Percentiles rank a stretch among this genome's conserved stretches.
phyloP scores from a whole-genome alignment of 1,284 basidiomycete genomes.

The Fomitopsis betulina region DNA sequence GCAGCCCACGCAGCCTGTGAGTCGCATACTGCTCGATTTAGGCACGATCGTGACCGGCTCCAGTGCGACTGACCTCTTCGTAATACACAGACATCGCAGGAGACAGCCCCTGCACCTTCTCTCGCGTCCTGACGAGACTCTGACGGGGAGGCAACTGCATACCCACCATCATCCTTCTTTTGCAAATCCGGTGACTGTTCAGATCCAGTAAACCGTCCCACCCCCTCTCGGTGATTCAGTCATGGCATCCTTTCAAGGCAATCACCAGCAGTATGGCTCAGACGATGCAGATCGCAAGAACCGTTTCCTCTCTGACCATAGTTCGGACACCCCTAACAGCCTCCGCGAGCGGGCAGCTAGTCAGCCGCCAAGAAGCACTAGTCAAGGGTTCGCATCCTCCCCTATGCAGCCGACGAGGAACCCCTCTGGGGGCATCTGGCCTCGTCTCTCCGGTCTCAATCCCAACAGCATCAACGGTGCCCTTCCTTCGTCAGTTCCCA shows the following conservation, averaged over 20 bases:
- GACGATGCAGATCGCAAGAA: constrained; percentile 46
- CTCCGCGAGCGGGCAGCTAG: constrained; percentile 58
- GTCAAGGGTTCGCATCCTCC: constrained; percentile 46
- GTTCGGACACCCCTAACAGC: constrained; percentile 30
- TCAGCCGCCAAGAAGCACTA: constrained; percentile 56
- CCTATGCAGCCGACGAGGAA: constrained; percentile 50
- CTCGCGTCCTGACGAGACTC: background rate
- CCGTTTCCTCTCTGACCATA: constrained; percentile 47
- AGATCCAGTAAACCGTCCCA: constrained; percentile 24
- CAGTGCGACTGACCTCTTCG: constrained; percentile 1
- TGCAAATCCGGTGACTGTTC: constrained; percentile 24
- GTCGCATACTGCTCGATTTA: background rate
- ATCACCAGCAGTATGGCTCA: constrained; percentile 23
- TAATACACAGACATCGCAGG: constrained; percentile 20
- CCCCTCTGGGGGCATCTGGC: constrained; percentile 43
- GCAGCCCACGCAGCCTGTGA: background rate
- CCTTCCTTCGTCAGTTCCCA: constrained; percentile 42
- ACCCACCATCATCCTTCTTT: constrained; percentile 4
- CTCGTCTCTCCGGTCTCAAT: constrained; percentile 36
- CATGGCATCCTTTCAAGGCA: constrained; percentile 23
- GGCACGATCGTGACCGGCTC: background rate
- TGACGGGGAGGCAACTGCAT: background rate
- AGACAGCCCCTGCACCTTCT: constrained; percentile 12
- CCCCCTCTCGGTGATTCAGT: constrained; percentile 20
- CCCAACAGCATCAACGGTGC: constrained; percentile 24